phyloP scores from a whole-genome alignment of 331 rosid genomes.

The Acacia concinna region DNA sequence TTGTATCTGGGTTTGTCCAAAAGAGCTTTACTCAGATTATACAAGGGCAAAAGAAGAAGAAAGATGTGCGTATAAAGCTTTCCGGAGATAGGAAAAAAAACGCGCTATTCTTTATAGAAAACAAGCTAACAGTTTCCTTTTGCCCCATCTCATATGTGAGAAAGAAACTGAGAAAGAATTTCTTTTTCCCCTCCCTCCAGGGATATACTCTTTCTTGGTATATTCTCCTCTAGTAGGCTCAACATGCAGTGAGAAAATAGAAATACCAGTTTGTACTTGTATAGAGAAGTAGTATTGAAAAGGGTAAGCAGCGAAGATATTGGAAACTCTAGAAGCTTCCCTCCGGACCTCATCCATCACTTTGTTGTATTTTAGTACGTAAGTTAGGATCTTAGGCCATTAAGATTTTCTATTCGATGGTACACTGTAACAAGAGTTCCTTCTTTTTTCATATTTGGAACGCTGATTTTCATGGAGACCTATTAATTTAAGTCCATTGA shows the following conservation, averaged over 20 bases:
- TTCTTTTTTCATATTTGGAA: not conserved
- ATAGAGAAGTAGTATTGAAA: constrained; percentile 5
- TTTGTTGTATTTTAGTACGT: constrained; percentile 25
- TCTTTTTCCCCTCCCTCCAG: constrained; percentile 1
- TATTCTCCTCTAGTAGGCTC: constrained; percentile 2
- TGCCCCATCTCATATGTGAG: not conserved
- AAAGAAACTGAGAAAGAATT: not conserved
- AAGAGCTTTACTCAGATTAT: constrained; percentile 19
- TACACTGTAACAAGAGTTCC: constrained; percentile 6
- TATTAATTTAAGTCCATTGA: constrained; percentile 20
- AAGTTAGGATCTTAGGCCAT: constrained; percentile 16
- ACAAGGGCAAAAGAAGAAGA: not conserved
- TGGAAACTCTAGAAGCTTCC: constrained; percentile 26
- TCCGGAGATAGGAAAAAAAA: not conserved
- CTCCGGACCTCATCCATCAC: not conserved
- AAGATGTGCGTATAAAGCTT: not conserved
- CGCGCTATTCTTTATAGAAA: not conserved
- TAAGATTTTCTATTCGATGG: constrained; percentile 32
- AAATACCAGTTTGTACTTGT: constrained; percentile 6
- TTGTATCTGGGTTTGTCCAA: constrained; percentile 28
- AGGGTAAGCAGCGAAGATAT: constrained; percentile 15
- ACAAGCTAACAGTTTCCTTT: constrained; percentile 8
- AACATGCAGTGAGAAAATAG: constrained; percentile 27
- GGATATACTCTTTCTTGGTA: not conserved
- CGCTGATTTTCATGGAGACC: constrained; percentile 21